A percentile compares a stretch with the other conserved stretches of the same genome.
These are phyloP conservation scores for Cinchona pubescens DNA, from an alignment of 257 asterid species.

Conservation along the genomic window DNA sequence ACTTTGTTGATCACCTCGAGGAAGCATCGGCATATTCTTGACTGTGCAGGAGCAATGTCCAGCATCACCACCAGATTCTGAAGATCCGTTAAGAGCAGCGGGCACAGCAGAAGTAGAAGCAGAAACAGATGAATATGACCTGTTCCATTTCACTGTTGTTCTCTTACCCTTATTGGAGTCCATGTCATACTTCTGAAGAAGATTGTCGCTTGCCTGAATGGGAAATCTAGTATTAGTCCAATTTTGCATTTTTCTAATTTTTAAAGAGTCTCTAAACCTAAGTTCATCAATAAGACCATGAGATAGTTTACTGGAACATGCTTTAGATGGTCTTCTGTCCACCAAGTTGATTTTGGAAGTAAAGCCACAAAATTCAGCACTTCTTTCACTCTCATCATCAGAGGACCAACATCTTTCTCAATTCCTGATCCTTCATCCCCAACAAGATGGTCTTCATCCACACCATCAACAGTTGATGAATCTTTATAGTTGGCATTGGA, in stretches of 20 bases:
- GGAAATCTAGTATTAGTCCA: slow-evolving; percentile 29
- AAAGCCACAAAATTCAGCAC: slow-evolving; percentile 35
- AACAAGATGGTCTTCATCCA: slow-evolving; percentile 29
- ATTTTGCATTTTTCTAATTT: slow-evolving; percentile 18
- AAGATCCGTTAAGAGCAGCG: slow-evolving; percentile 21
- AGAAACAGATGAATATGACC: slow-evolving; percentile 31
- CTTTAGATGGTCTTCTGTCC: slow-evolving; percentile 31
- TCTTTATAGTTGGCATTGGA: slow-evolving; percentile 44
- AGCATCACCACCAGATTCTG: slow-evolving; percentile 27
- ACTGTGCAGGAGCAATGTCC: slow-evolving; percentile 21
- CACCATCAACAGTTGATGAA: slow-evolving; percentile 34
- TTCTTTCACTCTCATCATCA: slow-evolving; percentile 43
- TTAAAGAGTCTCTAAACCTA: slow-evolving; percentile 34
- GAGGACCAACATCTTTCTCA: slow-evolving; percentile 48
- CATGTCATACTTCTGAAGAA: slow-evolving; percentile 26
- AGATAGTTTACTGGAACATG: slow-evolving; percentile 28
- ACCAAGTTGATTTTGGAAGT: slow-evolving; percentile 30
- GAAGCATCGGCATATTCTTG: slow-evolving; percentile 24
- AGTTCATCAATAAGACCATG: slow-evolving; percentile 45
- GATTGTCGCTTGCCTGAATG: slow-evolving; percentile 30
- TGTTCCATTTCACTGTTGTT: slow-evolving; percentile 41
- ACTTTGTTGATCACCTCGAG: slow-evolving; percentile 27
- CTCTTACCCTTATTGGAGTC: slow-evolving; percentile 34
- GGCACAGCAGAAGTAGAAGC: slow-evolving; percentile 31
- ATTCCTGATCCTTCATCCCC: slow-evolving; percentile 53